Conservation (phyloP, 108 stramenopile genomes). For the Schizochytrium sp. region DNA sequence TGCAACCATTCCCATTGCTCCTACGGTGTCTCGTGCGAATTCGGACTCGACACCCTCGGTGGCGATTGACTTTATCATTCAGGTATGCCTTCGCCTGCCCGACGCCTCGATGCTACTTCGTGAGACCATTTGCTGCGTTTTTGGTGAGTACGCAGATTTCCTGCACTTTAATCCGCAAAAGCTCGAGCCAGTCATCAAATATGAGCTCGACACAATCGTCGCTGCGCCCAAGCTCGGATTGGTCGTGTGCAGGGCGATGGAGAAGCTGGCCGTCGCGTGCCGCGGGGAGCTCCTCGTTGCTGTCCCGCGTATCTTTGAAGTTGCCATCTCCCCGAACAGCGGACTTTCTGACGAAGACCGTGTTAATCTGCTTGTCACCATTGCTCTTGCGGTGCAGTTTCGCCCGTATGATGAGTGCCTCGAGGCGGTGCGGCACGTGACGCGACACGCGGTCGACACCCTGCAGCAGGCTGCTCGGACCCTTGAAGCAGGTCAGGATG, state of each 20-base stretch:
- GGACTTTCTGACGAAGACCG: neutral
- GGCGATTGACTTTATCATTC: neutral
- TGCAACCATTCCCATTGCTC: neutral
- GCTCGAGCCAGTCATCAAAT: neutral
- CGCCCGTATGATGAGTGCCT: neutral
- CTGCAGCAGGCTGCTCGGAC: neutral
- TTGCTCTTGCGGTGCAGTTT: neutral
- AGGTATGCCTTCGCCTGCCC: neutral
- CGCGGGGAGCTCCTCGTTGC: neutral
- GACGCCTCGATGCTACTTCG: neutral
- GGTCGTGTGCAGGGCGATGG: neutral
- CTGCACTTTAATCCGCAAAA: conserved; percentile 10
- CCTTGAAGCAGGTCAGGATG: neutral
- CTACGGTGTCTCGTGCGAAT: neutral
- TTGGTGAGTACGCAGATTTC: neutral
- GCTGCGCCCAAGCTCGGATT: neutral
- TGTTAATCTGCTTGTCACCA: neutral
- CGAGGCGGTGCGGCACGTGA: neutral
- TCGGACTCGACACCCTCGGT: neutral
- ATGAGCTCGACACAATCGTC: neutral
- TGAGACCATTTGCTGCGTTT: neutral
- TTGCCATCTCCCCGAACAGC: neutral
- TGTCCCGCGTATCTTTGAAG: neutral
- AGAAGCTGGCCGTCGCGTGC: neutral
- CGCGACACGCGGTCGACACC: neutral